These are phyloP conservation scores for Thelonectria olida DNA, from an alignment of 2,329 filamentous ascomycete species.

Conservation along the genomic window DNA sequence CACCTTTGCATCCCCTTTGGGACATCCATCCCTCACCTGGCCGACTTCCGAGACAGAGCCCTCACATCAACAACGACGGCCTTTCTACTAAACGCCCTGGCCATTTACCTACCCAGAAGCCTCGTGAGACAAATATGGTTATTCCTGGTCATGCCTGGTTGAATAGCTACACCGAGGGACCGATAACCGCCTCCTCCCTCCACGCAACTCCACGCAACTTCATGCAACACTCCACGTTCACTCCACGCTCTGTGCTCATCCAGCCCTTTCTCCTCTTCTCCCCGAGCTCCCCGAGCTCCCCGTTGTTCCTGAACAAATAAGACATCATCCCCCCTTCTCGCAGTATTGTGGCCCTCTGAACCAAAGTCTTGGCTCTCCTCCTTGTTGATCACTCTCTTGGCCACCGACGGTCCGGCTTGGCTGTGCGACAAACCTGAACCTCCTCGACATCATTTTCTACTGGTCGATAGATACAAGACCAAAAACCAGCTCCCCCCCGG, in stretches of 20 bases:
- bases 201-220: not conserved
- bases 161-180: not conserved
- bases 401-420: not conserved
- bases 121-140: constrained; percentile 8
- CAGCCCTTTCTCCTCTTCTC: constrained; percentile 1
- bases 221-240: not conserved
- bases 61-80: not conserved
- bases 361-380: constrained; percentile 5
- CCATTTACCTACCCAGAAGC: constrained; percentile 17
- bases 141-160: not conserved
- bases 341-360: not conserved
- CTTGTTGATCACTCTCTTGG: not conserved
- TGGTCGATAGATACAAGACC: not conserved
- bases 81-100: constrained; percentile 7
- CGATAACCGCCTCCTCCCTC: not conserved
- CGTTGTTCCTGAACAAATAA: constrained; percentile 9
- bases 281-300: constrained; percentile 20
- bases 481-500: not conserved
- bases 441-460: not conserved
- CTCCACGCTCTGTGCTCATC: not conserved
- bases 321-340: not conserved
- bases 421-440: not conserved
- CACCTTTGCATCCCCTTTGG: constrained; percentile 15
- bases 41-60: constrained; percentile 25
- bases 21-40: constrained; percentile 11